These are phyloP conservation scores for Arthrobotrys musiformis DNA, from an alignment of 2,329 filamentous ascomycete species.

Conservation along the genomic window DNA sequence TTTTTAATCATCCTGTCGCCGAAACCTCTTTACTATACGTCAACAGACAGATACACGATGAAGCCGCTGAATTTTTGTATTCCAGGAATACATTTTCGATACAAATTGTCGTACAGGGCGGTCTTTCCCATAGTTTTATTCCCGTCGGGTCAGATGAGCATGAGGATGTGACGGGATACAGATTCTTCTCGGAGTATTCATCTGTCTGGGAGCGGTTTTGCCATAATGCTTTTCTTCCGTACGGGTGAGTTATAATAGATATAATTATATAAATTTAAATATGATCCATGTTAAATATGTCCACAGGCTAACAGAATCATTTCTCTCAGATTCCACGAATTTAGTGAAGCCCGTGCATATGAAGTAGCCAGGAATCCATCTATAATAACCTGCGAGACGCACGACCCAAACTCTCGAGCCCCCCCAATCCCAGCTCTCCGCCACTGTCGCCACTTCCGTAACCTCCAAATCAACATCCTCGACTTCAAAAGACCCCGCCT, in stretches of 20 bases:
- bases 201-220: not conserved
- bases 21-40: not conserved
- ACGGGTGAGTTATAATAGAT: not conserved
- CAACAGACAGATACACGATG: conserved; percentile 13
- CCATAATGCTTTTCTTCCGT: not conserved
- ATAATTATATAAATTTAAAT: not conserved
- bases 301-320: not conserved
- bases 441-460: not conserved
- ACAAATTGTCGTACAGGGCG: not conserved
- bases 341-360: not conserved
- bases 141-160: not conserved
- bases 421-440: not conserved
- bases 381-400: not conserved
- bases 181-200: not conserved
- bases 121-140: not conserved
- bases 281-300: not conserved
- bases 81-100: conserved; percentile 2
- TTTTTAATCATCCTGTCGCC: not conserved
- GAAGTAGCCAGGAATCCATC: not conserved
- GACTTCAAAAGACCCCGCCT: not conserved
- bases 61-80: conserved; percentile 1
- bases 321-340: not conserved
- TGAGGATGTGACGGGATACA: not conserved
- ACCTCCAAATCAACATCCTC: not conserved
- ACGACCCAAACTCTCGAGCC: not conserved